Percentiles rank a stretch among this genome's conserved stretches.
Conservation (phyloP, 2,329 filamentous ascomycete genomes). For the Cadophora malorum region DNA sequence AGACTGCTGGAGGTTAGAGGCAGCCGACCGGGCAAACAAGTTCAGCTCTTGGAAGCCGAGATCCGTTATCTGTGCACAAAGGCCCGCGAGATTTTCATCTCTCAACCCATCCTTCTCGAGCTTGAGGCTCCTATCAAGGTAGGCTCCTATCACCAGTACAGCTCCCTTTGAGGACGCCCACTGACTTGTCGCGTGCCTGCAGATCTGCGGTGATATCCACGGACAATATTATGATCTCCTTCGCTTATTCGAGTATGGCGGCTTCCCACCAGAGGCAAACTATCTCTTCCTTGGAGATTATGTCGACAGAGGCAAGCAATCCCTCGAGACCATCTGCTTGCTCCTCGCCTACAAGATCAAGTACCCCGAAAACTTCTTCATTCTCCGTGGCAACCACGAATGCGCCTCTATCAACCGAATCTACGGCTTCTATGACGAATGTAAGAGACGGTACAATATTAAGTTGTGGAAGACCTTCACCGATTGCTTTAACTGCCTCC, state of each 20-base stretch:
- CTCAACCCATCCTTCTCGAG: conserved; percentile 96
- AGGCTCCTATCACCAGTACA: conserved; percentile 39
- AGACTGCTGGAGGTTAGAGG: conserved; percentile 96
- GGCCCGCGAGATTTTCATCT: conserved; percentile 99
- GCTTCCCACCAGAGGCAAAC: conserved; percentile 97
- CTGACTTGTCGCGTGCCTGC: conserved; percentile 24
- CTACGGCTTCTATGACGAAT: conserved; percentile 99
- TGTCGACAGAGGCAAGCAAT: conserved; percentile 98
- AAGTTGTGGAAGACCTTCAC: conserved; percentile 99
- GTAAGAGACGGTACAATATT: conserved; percentile 98
- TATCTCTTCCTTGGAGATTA: conserved; percentile 99
- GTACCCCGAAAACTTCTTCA: conserved; percentile 99
- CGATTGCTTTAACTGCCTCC: conserved; percentile 98
- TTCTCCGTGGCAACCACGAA: conserved; percentile 97
- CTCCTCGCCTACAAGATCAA: conserved; percentile 99
- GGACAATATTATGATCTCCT: conserved; percentile 99
- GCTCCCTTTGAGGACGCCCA: background rate
- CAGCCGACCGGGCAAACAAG: conserved; percentile 97
- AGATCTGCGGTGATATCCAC: conserved; percentile 99
- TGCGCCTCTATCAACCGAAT: conserved; percentile 99
- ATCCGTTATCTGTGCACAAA: conserved; percentile 98
- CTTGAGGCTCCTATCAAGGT: conserved; percentile 99
- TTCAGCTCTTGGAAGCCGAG: conserved; percentile 94
- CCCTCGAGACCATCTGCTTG: conserved; percentile 96
- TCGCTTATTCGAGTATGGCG: conserved; percentile 96